Base-by-base conservation (phyloP, 345 rosid genomes). In the Populus ilicifolia region DNA sequence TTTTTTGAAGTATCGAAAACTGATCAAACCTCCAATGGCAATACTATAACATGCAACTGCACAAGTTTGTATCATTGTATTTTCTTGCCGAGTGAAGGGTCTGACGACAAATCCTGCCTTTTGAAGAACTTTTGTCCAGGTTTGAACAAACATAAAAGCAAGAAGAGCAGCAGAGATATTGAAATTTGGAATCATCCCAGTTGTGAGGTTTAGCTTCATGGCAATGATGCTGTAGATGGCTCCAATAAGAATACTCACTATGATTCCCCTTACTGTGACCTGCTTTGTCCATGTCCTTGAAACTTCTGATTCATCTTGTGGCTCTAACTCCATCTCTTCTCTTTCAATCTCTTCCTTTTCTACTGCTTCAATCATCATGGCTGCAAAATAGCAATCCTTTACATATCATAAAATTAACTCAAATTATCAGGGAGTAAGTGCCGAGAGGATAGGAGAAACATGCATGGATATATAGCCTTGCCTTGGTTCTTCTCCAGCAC, bases 1-100 rank as follows among this genome's bases (percentile, higher is more conserved):
- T 41, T 6, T 27, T 29, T 62, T 17, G 56, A 44, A 39, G 20
- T 35, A 12, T 64, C 12, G 64, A 41, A 29, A 48, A 18, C 4
- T 46, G 18, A 46, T 38, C 85, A 79, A 39, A 94, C 98, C 98
- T 93, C 98, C 98, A n/a, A 93, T 85, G 2, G 98, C 80, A 70
- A 93, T 90, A 88, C 97, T 94, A 50, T 90, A 94, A 80, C 98
- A 94, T 48, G 98, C 98, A 78, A 90, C 98, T 5, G 94, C 95
- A 80, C 97, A 93, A 20, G 98, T 94, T 79, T 94, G 98, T 65
- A 93, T 94, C 95, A 94, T 89, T 8, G 95, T 91, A 75, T 94
- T 94, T 84, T 94, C 98, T 84, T 94, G 98, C 61, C 91, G 81
- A 5, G 97, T 94, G 81, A 94, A 94, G 7, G 98, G 98, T 50